phyloP scores from a whole-genome alignment of 2,329 filamentous ascomycete species.

The Monilinia vaccinii-corymbosi region DNA sequence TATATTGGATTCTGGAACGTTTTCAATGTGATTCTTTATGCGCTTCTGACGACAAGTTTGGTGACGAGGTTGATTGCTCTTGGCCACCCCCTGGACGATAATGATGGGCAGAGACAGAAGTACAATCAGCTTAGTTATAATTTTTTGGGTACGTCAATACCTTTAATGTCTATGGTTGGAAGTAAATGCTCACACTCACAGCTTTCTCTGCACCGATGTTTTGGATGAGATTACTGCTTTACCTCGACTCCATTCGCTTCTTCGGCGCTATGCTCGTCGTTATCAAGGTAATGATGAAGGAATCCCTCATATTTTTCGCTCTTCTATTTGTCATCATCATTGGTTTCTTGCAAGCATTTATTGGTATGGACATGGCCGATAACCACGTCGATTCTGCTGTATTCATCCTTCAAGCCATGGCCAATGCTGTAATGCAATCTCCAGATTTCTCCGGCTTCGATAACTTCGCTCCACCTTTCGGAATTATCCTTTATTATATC shows the following conservation, averaged over 20 bases:
- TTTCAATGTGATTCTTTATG: conserved; percentile 80
- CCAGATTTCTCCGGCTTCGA: conserved; percentile 88
- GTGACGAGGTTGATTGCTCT: conserved; percentile 71
- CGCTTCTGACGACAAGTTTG: conserved; percentile 69
- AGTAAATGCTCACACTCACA: conserved; percentile 14
- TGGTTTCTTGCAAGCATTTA: conserved; percentile 87
- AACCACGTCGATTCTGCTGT: conserved; percentile 56
- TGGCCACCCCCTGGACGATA: conserved; percentile 41
- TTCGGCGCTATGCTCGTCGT: conserved; percentile 98
- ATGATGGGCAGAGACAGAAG: conserved; percentile 41
- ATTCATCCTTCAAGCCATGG: conserved; percentile 75
- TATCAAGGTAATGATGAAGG: conserved; percentile 89
- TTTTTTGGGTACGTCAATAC: conserved; percentile 46
- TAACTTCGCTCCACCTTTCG: conserved; percentile 84
- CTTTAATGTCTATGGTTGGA: neutral
- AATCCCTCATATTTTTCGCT: conserved; percentile 93
- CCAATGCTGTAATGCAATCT: conserved; percentile 83
- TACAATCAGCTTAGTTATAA: conserved; percentile 86
- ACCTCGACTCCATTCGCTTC: conserved; percentile 88
- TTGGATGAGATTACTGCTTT: conserved; percentile 86
- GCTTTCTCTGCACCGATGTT: conserved; percentile 94
- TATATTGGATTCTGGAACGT: conserved; percentile 97
- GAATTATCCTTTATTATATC: conserved; percentile 90
- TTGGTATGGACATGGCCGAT: conserved; percentile 81
- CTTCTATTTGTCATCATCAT: conserved; percentile 75